Percentiles rank a stretch among this genome's conserved stretches.
Conservation (phyloP, 805 yeast species). For the Danielozyma ontarioensis region DNA sequence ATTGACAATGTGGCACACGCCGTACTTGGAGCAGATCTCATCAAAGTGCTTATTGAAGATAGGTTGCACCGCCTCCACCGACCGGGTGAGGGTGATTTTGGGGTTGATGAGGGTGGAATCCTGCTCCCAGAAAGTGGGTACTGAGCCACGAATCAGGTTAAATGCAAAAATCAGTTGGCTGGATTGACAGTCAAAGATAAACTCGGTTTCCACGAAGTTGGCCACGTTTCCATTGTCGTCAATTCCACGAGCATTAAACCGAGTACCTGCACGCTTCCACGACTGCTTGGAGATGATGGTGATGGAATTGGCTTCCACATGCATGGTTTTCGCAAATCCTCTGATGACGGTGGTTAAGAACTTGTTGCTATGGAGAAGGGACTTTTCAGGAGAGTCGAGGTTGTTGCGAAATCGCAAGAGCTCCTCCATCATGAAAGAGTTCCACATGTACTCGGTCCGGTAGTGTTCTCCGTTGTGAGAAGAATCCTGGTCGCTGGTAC, state of each 20-base stretch:
- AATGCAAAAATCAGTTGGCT: constrained; percentile 60
- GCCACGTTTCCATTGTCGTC: constrained; percentile 17
- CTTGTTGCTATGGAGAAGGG: constrained; percentile 64
- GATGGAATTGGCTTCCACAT: constrained; percentile 39
- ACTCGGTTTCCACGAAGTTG: constrained; percentile 53
- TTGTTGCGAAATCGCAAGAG: constrained; percentile 69
- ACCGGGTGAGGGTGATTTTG: constrained; percentile 82
- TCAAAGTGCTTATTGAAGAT: constrained; percentile 80
- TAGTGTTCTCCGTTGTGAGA: constrained; percentile 33
- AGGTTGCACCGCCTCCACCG: constrained; percentile 89
- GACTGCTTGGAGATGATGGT: constrained; percentile 90
- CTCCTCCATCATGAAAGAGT: constrained; percentile 82
- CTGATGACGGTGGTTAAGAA: constrained; percentile 89
- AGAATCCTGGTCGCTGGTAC: constrained; percentile 16
- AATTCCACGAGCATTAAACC: constrained; percentile 16
- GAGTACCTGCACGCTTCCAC: constrained; percentile 51
- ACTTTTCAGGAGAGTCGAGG: constrained; percentile 55
- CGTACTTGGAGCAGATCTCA: constrained; percentile 65
- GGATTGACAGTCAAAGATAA: constrained; percentile 52
- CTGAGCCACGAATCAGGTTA: constrained; percentile 90
- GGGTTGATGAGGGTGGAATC: constrained; percentile 89
- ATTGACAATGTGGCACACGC: constrained; percentile 86
- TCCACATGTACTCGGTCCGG: constrained; percentile 95
- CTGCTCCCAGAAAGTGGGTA: constrained; percentile 98
- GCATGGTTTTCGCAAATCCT: constrained; percentile 81